Evolutionary conservation across 495 filamentous ascomycete genomes (phyloP), one percentile per base, ranked within the genome.

Genomic region (Penicillium ochrochloron): DNA sequence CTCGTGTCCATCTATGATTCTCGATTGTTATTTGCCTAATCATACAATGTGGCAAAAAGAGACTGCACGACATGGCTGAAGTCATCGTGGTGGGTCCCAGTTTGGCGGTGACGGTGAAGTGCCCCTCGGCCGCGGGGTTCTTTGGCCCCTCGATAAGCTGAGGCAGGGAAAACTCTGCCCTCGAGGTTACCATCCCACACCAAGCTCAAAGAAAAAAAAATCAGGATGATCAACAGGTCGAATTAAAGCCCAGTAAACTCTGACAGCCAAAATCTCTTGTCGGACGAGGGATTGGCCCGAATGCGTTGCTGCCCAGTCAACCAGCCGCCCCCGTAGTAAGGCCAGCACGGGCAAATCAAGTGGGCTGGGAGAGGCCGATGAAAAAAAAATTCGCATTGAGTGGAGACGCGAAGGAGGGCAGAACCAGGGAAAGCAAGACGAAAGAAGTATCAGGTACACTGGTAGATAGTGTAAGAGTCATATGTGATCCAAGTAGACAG

Each of bases 251-350:
- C 39, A 37, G 34, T 51, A 65, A 75, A 70, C 64, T 5, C 42
- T 54, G 37, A 51, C 48, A 33, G 51, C 51, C 50, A 41, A 10
- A 35, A 2, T 41, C 17, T 25, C 1, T 29, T 31, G 56, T 33
- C 21, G 23, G 11, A 58, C 56, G 14, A 58, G 37, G 56, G 66
- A 42, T 44, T 66, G 66, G 66, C 69, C 75, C 71, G 73, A 63
- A 67, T 79, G 76, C 77, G 76, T 80, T 77, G 78, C 76, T 79
- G 78, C 78, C 78, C 78, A 81, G 78, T 67, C 52, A 23, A 39
- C 48, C 75, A 79, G 73, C 63, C 46, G 52, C 27, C 44, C 59
- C 41, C 50, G 44, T 54, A 12, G 61, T 44, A 63, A 35, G 57
- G 58, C 61, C 42, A 60, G 21, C 42, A 51, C 25, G 27, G 35